Conservation (phyloP, 1,284 basidiomycete species). For the Trichosporon coremiiforme region DNA sequence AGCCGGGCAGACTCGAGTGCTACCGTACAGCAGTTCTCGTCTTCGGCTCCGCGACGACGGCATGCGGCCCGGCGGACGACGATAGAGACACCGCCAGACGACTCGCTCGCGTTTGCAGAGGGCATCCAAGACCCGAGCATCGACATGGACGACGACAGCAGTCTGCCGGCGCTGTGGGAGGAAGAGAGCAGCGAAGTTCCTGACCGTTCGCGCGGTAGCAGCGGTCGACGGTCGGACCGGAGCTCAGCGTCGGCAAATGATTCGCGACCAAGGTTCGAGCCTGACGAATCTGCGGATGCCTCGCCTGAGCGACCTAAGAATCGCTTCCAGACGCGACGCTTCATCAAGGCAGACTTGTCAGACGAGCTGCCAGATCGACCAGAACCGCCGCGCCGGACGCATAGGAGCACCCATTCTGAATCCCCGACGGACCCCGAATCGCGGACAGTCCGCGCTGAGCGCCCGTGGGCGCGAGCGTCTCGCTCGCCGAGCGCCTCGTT, state of each 20-base stretch:
- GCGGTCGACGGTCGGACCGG: slow-evolving; percentile 25
- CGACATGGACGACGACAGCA: slow-evolving; percentile 47
- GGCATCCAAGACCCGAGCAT: slow-evolving; percentile 36
- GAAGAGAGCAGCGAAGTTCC: slow-evolving; percentile 23
- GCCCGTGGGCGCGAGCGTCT: background rate
- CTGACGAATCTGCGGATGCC: slow-evolving; percentile 11
- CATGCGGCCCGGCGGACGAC: slow-evolving; percentile 20
- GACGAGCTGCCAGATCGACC: slow-evolving; percentile 2
- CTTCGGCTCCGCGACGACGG: background rate
- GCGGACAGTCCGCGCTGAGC: background rate
- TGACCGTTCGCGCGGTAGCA: slow-evolving; percentile 8
- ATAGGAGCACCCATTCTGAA: background rate
- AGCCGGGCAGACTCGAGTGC: background rate
- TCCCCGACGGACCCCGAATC: background rate
- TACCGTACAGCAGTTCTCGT: background rate
- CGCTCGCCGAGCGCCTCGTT: slow-evolving; percentile 19
- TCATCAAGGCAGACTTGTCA: slow-evolving; percentile 22
- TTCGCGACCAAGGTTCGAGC: background rate
- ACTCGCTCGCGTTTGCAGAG: slow-evolving; percentile 39
- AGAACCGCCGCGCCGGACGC: background rate
- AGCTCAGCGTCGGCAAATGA: slow-evolving; percentile 10
- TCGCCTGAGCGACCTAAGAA: slow-evolving; percentile 20
- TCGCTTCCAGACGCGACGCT: slow-evolving; percentile 20
- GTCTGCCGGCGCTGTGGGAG: slow-evolving; percentile 29
- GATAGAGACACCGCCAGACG: slow-evolving; percentile 32